Percentiles rank a stretch among this genome's conserved stretches.
phyloP scores from a whole-genome alignment of 352 stramenopile genomes.

The Phytophthora tentaculata region DNA sequence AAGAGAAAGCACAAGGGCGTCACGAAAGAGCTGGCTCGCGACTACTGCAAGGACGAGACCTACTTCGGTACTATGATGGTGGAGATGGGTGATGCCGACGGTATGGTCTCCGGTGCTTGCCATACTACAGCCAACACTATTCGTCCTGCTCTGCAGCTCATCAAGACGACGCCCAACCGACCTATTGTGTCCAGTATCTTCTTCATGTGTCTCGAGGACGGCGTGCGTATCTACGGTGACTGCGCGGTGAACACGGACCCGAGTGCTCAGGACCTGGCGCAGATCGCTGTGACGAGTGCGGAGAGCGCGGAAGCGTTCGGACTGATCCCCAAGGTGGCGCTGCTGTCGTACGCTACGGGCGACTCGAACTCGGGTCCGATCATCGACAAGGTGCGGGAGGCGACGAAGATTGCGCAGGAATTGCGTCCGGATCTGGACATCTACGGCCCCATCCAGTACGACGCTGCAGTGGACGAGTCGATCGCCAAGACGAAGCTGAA shows the following conservation, averaged over 20 bases:
- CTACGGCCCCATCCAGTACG: slow-evolving; percentile 90
- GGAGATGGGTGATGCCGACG: slow-evolving; percentile 76
- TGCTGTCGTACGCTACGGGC: slow-evolving; percentile 86
- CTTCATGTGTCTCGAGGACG: slow-evolving; percentile 88
- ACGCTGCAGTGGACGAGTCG: slow-evolving; percentile 76
- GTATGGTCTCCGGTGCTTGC: slow-evolving; percentile 86
- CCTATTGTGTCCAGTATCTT: slow-evolving; percentile 86
- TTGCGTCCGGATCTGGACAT: slow-evolving; percentile 80
- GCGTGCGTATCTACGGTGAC: slow-evolving; percentile 85
- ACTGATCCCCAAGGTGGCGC: slow-evolving; percentile 80
- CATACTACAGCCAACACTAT: slow-evolving; percentile 91
- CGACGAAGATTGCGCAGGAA: slow-evolving; percentile 69
- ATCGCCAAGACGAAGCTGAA: slow-evolving; percentile 88
- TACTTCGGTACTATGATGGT: slow-evolving; percentile 91
- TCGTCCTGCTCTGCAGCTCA: slow-evolving; percentile 85
- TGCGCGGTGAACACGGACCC: slow-evolving; percentile 89
- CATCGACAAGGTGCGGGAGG: slow-evolving; percentile 88
- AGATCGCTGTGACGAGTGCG: slow-evolving; percentile 82
- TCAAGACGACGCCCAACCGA: slow-evolving; percentile 78
- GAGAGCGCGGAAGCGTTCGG: slow-evolving; percentile 81
- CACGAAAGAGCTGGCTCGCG: slow-evolving; percentile 57
- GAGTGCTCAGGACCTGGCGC: slow-evolving; percentile 70
- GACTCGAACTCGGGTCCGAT: slow-evolving; percentile 81
- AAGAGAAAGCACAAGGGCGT: slow-evolving; percentile 90
- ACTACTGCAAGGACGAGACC: slow-evolving; percentile 64